Evolutionary conservation across 192 early-diverging fungal genomes (phyloP).

Genomic region (Spizellomyces punctatus): DNA sequence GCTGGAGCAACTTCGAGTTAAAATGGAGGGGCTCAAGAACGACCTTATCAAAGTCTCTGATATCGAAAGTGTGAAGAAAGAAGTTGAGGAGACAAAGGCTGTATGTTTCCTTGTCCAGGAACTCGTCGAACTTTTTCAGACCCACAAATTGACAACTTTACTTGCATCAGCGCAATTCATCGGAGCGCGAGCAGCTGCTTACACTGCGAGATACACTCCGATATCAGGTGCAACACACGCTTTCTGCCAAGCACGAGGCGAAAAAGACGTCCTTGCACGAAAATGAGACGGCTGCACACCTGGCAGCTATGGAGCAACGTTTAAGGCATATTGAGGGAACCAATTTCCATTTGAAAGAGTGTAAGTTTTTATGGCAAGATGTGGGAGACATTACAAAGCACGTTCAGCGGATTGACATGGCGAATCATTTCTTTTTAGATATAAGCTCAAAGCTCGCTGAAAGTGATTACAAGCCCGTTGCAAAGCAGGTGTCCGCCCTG

Average conservation of each 20-base stretch:
- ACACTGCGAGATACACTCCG: slow-evolving; percentile 39
- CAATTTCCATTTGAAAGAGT: slow-evolving; percentile 58
- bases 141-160: too few relatives aligned
- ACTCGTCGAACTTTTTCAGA: too few relatives aligned
- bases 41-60: slow-evolving; percentile 47
- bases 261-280: slow-evolving; percentile 54
- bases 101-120: too few relatives aligned
- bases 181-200: slow-evolving; percentile 39
- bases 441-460: slow-evolving; percentile 55
- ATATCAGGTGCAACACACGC: slow-evolving; percentile 27
- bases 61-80: slow-evolving; percentile 46
- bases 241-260: slow-evolving; percentile 47
- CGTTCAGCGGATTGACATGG: too few relatives aligned
- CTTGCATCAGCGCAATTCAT: slow-evolving; percentile 43
- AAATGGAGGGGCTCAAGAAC: slow-evolving; percentile 34
- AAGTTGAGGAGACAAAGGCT: slow-evolving; percentile 35
- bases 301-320: slow-evolving; percentile 54
- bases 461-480: slow-evolving; percentile 55
- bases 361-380: slow-evolving; percentile 35
- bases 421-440: slow-evolving; percentile 38
- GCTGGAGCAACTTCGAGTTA: slow-evolving; percentile 43
- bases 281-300: slow-evolving; percentile 58
- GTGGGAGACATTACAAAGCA: not conserved
- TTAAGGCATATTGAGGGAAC: slow-evolving; percentile 52
- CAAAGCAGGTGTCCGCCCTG: slow-evolving; percentile 44